phyloP scores from a whole-genome alignment of 73 alveolate genomes.

The Urostyla sp. region DNA sequence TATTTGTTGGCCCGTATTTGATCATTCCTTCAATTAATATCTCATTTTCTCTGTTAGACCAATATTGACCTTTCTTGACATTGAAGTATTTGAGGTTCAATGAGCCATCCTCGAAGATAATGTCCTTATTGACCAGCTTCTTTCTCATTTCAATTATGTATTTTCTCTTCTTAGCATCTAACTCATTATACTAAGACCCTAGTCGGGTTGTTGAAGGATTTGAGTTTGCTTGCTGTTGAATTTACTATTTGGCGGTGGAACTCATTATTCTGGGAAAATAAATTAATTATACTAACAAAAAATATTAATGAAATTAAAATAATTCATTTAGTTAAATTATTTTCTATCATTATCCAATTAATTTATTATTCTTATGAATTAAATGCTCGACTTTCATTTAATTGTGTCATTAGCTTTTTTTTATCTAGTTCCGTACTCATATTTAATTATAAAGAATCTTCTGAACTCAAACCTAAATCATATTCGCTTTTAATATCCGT shows the following conservation, averaged over 20 bases:
- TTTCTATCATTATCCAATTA: too few species aligned
- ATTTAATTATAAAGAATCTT: too few species aligned
- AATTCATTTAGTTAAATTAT: not conserved
- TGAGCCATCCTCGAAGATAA: constrained; percentile 57
- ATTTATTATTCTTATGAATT: too few species aligned
- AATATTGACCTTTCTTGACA: constrained; percentile 65
- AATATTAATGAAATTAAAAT: not conserved
- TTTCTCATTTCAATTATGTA: constrained; percentile 56
- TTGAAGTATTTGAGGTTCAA: constrained; percentile 63
- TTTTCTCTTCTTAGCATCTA: constrained; percentile 40
- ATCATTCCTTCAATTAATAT: constrained; percentile 48
- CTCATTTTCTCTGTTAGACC: constrained; percentile 48
- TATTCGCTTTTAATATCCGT: too few species aligned
- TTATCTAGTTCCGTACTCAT: too few species aligned
- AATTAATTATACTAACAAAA: not conserved
- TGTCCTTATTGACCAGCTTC: constrained; percentile 40
- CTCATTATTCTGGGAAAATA: not conserved
- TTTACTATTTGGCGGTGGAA: constrained; percentile 49
- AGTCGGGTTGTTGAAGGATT: constrained; percentile 34
- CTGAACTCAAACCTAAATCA: too few species aligned
- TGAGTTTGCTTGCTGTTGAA: constrained; percentile 49
- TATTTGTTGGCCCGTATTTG: constrained; percentile 21
- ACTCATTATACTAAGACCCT: constrained; percentile 50
- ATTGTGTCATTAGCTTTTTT: too few species aligned
- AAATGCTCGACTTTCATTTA: too few species aligned